phyloP scores from a whole-genome alignment of 1,139 yeast species.

The Citeromyces hawaiiensis region DNA sequence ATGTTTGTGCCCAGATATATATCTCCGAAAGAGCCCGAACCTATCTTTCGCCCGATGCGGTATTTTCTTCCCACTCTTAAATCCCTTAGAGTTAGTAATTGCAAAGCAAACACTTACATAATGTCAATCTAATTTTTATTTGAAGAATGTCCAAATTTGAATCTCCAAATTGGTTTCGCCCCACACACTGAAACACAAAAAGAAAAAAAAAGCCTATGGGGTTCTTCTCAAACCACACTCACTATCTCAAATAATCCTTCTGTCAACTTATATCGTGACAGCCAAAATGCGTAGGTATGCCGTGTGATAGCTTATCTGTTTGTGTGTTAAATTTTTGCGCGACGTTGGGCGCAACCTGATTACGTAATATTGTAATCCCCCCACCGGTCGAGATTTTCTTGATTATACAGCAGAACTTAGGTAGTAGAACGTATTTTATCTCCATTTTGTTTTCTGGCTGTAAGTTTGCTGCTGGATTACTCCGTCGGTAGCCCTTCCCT shows the following conservation, averaged over 20 bases:
- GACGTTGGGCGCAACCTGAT: background rate
- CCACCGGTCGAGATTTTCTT: background rate
- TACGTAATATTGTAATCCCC: background rate
- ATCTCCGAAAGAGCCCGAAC: slow-evolving; percentile 96
- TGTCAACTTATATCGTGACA: background rate
- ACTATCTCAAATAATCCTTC: background rate
- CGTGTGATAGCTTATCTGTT: background rate
- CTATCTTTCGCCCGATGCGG: slow-evolving; percentile 91
- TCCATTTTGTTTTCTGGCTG: too few relatives aligned
- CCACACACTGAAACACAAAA: background rate
- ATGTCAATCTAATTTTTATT: background rate
- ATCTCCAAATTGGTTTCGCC: too few relatives aligned
- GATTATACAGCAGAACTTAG: too few relatives aligned
- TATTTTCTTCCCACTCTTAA: slow-evolving; percentile 91
- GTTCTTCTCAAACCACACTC: background rate
- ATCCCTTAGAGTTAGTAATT: slow-evolving; percentile 25
- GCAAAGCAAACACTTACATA: background rate
- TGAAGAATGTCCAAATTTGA: background rate
- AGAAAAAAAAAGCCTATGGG: background rate
- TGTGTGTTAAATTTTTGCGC: background rate
- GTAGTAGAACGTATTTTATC: too few relatives aligned
- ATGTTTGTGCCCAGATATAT: slow-evolving; percentile 82
- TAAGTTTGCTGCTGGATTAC: too few relatives aligned
- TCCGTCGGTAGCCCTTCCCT: too few relatives aligned
- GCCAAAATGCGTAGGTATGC: background rate